Conservation (phyloP, 78 protist species). For the Monocercomonoides exilis region DNA sequence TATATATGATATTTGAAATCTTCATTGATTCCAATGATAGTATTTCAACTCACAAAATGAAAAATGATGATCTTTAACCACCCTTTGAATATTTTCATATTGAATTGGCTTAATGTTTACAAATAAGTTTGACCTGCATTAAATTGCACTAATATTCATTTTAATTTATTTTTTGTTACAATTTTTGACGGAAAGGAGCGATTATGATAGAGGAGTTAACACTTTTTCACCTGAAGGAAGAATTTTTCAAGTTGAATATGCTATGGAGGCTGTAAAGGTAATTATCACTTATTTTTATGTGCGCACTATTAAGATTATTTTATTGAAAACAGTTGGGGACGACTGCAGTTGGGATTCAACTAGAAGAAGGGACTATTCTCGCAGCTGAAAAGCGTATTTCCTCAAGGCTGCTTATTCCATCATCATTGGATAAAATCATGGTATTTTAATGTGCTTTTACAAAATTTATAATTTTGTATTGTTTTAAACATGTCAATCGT, state of each 20-base stretch:
- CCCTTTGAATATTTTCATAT: too few relatives aligned
- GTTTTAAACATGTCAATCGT: neutral
- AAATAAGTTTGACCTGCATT: too few relatives aligned
- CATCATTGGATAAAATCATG: slow-evolving; percentile 63
- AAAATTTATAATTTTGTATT: neutral
- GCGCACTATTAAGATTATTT: slow-evolving; percentile 16
- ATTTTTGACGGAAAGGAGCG: too few relatives aligned
- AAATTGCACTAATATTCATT: too few relatives aligned
- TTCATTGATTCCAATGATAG: too few relatives aligned
- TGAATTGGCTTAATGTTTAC: too few relatives aligned
- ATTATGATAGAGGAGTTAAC: slow-evolving; percentile 97
- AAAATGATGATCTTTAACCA: too few relatives aligned
- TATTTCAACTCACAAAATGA: too few relatives aligned
- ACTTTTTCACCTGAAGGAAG: slow-evolving; percentile 99
- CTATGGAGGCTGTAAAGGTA: slow-evolving; percentile 92
- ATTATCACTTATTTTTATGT: neutral
- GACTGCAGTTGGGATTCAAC: slow-evolving; percentile 93
- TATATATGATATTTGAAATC: too few relatives aligned
- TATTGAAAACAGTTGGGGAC: slow-evolving; percentile 67
- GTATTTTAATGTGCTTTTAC: too few relatives aligned
- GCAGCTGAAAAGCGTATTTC: slow-evolving; percentile 92
- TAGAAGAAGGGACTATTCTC: slow-evolving; percentile 91
- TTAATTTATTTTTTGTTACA: too few relatives aligned
- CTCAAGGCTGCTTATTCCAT: slow-evolving; percentile 84
- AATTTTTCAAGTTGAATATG: slow-evolving; percentile 86